Base-by-base conservation (phyloP, 768 basidiomycete genomes). In the Kwoniella mangroviensis region DNA sequence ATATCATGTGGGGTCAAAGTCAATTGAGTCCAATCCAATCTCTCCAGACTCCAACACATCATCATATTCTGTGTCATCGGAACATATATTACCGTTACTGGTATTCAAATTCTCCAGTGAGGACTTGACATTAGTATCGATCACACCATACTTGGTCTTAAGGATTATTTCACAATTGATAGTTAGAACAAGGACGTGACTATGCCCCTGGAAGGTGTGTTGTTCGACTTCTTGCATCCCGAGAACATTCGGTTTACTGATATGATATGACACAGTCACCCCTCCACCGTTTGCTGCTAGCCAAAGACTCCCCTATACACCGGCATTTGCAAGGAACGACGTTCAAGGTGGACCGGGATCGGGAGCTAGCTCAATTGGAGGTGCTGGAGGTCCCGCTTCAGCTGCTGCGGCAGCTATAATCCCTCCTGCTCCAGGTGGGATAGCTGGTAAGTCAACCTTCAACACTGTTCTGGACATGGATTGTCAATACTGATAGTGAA, bases 151-250 rank as follows among this genome's bases (percentile, higher is more conserved):
- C 42, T 41, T 22, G 17, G 55, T 12, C 28, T 63, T 49, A 17
- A 13, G 11, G 24, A 28, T 22, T 51, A 10, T 28, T 13, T 24
- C 21, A 51, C 13, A 15, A 15, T 42, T 12, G 10, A 28, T 21
- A 21, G 15, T n/a, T 41, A 49, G 9, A 4, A 28, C 57, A 21
- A 43, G 28, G 17, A n/a, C 65, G 6, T 28, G 66, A 63, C 5
- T 17, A 77, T 77, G 76, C 76, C 76, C 54, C 69, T 75, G 42
- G 76, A 77, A 73, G 72, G 76, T 77, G 41, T 71, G 75, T 57
- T 9, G 19, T 0, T 58, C 59, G 6, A 52, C 28, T 34, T n/a
- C 21, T 54, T 54, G 11, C 21, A 54, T 22, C 15, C 24, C 3
- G 53, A 24, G 4, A 34, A 34, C 34, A 34, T 34, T 6, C 21